A percentile compares a stretch with the other conserved stretches of the same genome.
Evolutionary conservation across 345 rosid species (phyloP).

Genomic region (Salix udensis): DNA sequence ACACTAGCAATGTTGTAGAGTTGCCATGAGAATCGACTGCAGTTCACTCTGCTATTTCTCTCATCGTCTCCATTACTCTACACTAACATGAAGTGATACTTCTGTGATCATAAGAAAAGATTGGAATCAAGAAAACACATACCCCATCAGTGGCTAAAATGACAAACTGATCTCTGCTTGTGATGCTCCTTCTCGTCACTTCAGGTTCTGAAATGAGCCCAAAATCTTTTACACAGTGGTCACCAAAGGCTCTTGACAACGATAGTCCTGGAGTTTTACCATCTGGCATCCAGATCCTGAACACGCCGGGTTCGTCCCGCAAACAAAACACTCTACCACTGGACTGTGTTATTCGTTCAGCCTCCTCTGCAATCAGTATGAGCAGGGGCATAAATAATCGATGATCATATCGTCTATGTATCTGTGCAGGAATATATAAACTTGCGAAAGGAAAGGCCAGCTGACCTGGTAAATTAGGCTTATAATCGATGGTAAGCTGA

Average conservation of each 20-base stretch:
- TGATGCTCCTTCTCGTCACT: conserved; percentile 51
- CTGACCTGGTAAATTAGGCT: conserved; percentile 81
- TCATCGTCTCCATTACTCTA: too few species aligned
- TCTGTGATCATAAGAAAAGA: background rate
- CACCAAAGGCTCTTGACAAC: conserved; percentile 79
- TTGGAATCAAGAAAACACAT: background rate
- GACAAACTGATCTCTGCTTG: conserved; percentile 62
- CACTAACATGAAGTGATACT: too few species aligned
- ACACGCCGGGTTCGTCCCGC: conserved; percentile 75
- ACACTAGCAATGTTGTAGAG: too few species aligned
- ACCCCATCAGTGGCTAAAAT: conserved; percentile 88
- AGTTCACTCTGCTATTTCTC: too few species aligned
- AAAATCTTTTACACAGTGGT: conserved; percentile 73
- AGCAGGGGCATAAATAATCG: background rate
- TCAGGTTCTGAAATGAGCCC: conserved; percentile 80
- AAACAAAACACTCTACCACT: conserved; percentile 62
- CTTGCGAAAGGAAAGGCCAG: background rate
- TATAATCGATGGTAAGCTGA: conserved; percentile 78
- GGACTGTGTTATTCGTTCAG: conserved; percentile 60
- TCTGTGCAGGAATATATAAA: too few species aligned
- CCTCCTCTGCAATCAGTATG: conserved; percentile 59
- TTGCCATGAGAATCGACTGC: too few species aligned
- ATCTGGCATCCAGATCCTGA: conserved; percentile 72
- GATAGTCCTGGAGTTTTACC: conserved; percentile 66
- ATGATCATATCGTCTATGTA: too few species aligned